Conservation (phyloP, 371 early-diverging fungal species). For the Mucor racemosus region DNA sequence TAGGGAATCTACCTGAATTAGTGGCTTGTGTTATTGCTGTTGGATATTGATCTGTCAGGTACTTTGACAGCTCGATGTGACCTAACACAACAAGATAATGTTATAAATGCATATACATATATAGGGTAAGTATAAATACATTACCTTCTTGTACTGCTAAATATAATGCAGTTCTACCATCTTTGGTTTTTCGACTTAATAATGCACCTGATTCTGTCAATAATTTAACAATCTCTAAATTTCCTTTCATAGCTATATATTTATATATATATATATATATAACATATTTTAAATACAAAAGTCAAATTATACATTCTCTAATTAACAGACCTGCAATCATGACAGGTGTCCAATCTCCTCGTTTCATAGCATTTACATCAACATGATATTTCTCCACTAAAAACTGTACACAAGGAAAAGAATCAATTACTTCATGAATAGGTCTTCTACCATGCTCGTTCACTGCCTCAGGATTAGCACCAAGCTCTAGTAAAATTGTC, state of each 20-base stretch:
- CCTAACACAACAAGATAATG: conserved; percentile 24
- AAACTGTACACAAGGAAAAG: conserved; percentile 39
- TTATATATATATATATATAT: not conserved
- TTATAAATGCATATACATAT: too few species aligned
- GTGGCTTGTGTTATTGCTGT: conserved; percentile 34
- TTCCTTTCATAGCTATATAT: conserved; percentile 48
- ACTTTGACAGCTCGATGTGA: conserved; percentile 42
- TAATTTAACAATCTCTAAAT: conserved; percentile 38
- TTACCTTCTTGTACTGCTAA: conserved; percentile 56
- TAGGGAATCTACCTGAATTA: conserved; percentile 51
- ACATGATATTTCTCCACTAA: conserved; percentile 38
- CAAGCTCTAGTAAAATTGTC: conserved; percentile 29
- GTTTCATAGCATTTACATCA: conserved; percentile 56
- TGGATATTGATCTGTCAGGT: conserved; percentile 44
- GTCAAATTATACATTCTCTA: not conserved
- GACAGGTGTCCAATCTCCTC: conserved; percentile 61
- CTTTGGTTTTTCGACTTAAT: conserved; percentile 42
- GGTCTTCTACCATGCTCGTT: conserved; percentile 58
- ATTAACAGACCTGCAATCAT: conserved; percentile 50
- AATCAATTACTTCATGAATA: conserved; percentile 57
- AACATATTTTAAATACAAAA: not conserved
- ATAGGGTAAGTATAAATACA: too few species aligned
- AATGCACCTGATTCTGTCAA: conserved; percentile 41
- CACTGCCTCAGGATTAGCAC: conserved; percentile 43
- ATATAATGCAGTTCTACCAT: conserved; percentile 58